Evolutionary conservation across 1,139 yeast genomes (phyloP), one percentile per base, ranked within the genome.

Genomic region (Tardiomyces digboiensis): DNA sequence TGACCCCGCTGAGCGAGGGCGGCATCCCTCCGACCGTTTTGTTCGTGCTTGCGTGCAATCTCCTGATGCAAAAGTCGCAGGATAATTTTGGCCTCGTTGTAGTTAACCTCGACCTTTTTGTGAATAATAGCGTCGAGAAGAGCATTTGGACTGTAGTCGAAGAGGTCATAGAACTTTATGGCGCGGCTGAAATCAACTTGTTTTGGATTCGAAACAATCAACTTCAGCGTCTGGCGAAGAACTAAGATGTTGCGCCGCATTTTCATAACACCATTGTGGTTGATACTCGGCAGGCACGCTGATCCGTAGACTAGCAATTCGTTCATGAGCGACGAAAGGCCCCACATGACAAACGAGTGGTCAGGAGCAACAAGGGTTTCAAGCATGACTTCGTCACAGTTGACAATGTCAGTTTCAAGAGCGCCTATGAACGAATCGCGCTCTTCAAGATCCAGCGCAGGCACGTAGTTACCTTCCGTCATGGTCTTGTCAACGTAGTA

Each of bases 191-290:
- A 81, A 51, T 79, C 76, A 7, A 82, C 78, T n/a, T 67, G 65
- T 42, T 75, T 74, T 0, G 86, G 80, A 42, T 74, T 72, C 19
- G 66, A 62, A 52, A 78, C 73, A 19, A 84, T 70, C 48, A 78
- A 79, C 53, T 87, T 74, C 48, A 82, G 72, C 72, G 81, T 77
- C 58, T 85, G 94, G 62, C 84, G 94, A 41, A 86, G 64, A 0
- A 85, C 81, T 45, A 78, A 73, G 29, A 85, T 79, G 58, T 86
- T 85, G 55, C 81, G 72, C 47, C 79, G 65, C 50, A 86, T 68
- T 54, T 80, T 77, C 57, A 78, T 78, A 42, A 83, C 70, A 37
- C 95, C 95, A 54, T 76, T 75, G 18, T 66, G 64, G 57, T 83
- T 84, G 55, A 85, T 67, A 41, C 71, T 73, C 16, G 62, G 61